These are phyloP conservation scores for Neurospora pannonica DNA, from an alignment of 495 filamentous ascomycete genomes.

Conservation along the genomic window DNA sequence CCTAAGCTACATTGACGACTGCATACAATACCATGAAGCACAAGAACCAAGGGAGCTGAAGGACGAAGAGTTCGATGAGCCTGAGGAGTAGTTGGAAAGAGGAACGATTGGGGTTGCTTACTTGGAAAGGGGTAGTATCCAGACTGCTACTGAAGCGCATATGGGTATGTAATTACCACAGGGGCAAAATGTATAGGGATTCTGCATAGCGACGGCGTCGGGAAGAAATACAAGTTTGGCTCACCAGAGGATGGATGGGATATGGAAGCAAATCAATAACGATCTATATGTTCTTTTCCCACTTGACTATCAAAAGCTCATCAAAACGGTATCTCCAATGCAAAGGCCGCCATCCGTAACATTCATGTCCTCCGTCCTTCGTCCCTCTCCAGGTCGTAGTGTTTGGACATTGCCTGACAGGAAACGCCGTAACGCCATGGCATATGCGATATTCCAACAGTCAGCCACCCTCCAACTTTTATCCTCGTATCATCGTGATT, in stretches of 20 bases:
- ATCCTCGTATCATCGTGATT: neutral
- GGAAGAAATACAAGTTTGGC: constrained; percentile 5
- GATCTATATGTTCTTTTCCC: neutral
- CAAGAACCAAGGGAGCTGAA: constrained; percentile 85
- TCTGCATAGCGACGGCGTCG: constrained; percentile 48
- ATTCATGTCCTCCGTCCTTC: neutral
- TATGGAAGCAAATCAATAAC: neutral
- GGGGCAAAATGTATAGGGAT: neutral
- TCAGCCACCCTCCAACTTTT: neutral
- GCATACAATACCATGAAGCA: constrained; percentile 90
- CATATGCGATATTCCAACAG: neutral
- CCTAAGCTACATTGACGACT: constrained; percentile 95
- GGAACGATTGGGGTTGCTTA: neutral
- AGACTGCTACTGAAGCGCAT: no score
- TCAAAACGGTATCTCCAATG: neutral
- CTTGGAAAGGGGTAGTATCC: neutral
- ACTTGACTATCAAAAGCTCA: neutral
- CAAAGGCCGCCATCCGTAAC: neutral
- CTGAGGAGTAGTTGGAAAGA: constrained; percentile 27
- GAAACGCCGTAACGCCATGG: neutral
- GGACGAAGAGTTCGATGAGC: constrained; percentile 62
- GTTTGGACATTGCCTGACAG: neutral
- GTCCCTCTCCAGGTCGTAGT: neutral
- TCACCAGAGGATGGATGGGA: neutral
- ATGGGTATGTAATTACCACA: neutral